Conservation (phyloP, 106 monocot species). For the Dioscorea zingiberensis region DNA sequence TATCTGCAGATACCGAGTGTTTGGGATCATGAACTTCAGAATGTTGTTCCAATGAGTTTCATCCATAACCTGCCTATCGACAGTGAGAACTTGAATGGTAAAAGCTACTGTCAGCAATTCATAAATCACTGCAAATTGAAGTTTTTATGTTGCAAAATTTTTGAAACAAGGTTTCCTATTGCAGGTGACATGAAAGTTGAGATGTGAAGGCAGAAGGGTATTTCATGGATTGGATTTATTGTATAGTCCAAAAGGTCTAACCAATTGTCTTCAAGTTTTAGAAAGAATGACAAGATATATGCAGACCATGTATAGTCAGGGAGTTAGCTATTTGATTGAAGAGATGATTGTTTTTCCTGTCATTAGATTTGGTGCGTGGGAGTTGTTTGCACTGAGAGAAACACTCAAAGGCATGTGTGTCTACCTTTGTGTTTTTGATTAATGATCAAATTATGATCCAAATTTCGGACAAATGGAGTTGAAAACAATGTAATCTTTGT, state of each 20-base stretch:
- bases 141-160: too few relatives aligned
- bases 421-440: too few relatives aligned
- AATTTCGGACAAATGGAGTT: too few relatives aligned
- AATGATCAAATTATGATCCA: too few relatives aligned
- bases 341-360: not conserved
- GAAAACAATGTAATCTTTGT: constrained; percentile 9
- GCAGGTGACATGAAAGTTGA: constrained; percentile 31
- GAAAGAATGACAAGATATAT: constrained; percentile 3
- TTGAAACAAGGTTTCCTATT: not conserved
- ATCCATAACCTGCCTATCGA: too few relatives aligned
- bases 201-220: not conserved
- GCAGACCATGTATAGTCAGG: constrained; percentile 12
- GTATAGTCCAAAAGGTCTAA: constrained; percentile 19
- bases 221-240: not conserved
- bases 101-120: not conserved
- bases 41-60: constrained; percentile 22
- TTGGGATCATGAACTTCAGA: constrained; percentile 38
- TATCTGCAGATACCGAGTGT: constrained; percentile 23
- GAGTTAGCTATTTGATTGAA: not conserved
- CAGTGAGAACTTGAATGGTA: constrained; percentile 17
- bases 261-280: constrained; percentile 11
- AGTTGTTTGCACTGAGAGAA: not conserved
- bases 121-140: too few relatives aligned
- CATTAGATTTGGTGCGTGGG: not conserved
- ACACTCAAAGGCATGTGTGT: too few relatives aligned